A percentile compares a stretch with the other conserved stretches of the same genome.
Conservation (phyloP, 495 filamentous ascomycete genomes). For the Parmelia sp. region DNA sequence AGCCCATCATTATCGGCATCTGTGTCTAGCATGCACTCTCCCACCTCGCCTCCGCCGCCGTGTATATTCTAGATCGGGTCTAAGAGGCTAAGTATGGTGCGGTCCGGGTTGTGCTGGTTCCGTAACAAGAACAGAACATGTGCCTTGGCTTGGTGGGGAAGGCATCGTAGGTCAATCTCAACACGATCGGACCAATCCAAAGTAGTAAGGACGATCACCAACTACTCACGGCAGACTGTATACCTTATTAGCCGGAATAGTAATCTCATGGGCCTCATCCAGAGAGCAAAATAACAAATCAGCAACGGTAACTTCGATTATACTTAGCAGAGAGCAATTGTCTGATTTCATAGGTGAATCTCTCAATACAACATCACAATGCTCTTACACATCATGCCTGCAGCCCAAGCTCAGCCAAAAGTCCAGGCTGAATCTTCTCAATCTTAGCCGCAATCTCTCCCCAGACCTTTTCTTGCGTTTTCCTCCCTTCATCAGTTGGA, state of each 20-base stretch:
- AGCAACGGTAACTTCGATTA: too few relatives aligned
- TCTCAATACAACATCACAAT: too few relatives aligned
- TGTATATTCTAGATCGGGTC: neutral
- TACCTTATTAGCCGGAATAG: neutral
- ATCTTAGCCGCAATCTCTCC: too few relatives aligned
- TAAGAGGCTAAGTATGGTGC: neutral
- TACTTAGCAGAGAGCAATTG: too few relatives aligned
- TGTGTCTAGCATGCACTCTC: neutral
- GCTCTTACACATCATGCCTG: too few relatives aligned
- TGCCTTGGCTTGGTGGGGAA: neutral
- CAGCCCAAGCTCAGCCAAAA: too few relatives aligned
- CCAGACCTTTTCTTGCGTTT: too few relatives aligned
- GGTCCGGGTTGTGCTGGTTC: neutral
- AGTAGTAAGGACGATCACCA: neutral
- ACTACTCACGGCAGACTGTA: neutral
- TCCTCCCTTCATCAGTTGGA: too few relatives aligned
- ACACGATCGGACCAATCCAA: neutral
- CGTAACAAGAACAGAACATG: neutral
- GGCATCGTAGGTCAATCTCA: neutral
- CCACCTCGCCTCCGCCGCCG: neutral
- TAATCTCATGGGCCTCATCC: too few relatives aligned
- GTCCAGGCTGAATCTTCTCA: too few relatives aligned
- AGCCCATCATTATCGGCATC: neutral
- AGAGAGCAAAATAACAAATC: too few relatives aligned
- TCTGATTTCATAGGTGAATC: too few relatives aligned